Percentiles rank a stretch among this genome's conserved stretches.
Evolutionary conservation across 148 eudicot species (phyloP).

Genomic region (Rhododendron ferrugineum): DNA sequence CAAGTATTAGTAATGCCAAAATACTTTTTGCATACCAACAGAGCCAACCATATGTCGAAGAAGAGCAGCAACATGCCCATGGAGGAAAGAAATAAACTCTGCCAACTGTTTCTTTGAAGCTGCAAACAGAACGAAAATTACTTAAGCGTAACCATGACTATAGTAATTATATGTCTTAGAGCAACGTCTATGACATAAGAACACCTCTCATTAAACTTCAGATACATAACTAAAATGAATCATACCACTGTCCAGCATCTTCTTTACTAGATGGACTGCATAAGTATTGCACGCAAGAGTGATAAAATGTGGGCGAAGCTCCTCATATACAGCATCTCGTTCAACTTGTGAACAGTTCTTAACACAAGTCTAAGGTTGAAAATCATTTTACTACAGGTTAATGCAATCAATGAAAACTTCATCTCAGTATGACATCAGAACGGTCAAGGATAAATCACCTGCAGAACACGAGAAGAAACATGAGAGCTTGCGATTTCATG

Average conservation of each 20-base stretch:
- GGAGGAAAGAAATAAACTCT: constrained; percentile 69
- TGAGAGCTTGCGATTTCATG: constrained; percentile 89
- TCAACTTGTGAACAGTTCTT: constrained; percentile 85
- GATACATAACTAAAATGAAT: neutral
- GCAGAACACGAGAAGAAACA: constrained; percentile 92
- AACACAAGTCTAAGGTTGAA: constrained; percentile 64
- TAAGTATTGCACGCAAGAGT: constrained; percentile 72
- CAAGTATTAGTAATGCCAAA: neutral
- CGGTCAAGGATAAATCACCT: constrained; percentile 41
- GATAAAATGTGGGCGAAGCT: constrained; percentile 80
- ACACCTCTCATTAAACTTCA: neutral
- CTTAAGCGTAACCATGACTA: neutral
- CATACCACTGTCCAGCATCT: constrained; percentile 88
- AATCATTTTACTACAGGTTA: constrained; percentile 1
- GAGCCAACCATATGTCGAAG: constrained; percentile 88
- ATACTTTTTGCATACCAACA: constrained; percentile 49
- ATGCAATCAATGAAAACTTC: neutral
- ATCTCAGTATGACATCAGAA: neutral
- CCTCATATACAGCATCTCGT: constrained; percentile 62
- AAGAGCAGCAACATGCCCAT: constrained; percentile 91
- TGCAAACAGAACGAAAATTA: constrained; percentile 26
- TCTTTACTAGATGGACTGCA: constrained; percentile 84
- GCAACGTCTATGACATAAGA: neutral
- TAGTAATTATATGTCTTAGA: neutral
- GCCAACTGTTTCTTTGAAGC: constrained; percentile 84